A percentile compares a stretch with the other conserved stretches of the same genome.
Evolutionary conservation across 2,329 filamentous ascomycete genomes (phyloP).

Genomic region (Ascochyta lentis): DNA sequence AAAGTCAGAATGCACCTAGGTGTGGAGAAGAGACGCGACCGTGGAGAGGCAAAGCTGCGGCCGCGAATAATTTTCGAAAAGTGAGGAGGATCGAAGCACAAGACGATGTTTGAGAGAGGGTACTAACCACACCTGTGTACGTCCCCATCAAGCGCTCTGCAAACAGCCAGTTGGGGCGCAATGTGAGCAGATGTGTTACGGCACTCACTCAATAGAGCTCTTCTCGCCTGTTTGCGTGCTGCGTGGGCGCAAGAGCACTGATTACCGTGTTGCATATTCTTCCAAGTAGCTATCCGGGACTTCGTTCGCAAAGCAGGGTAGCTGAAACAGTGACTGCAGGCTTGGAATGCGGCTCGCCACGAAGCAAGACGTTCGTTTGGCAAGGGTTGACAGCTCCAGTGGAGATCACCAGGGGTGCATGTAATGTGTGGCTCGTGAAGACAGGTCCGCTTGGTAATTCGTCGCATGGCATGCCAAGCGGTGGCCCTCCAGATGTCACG

Average conservation of each 20-base stretch:
- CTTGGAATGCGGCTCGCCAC: constrained; percentile 18
- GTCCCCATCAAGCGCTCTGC: constrained; percentile 22
- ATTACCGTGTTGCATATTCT: constrained; percentile 38
- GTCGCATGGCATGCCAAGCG: constrained; percentile 29
- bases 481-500: constrained; percentile 30
- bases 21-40: neutral
- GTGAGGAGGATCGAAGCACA: constrained; percentile 22
- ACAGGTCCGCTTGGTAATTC: constrained; percentile 14
- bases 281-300: constrained; percentile 32
- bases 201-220: constrained; percentile 31
- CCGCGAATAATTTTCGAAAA: constrained; percentile 18
- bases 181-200: constrained; percentile 35
- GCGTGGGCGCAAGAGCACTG: constrained; percentile 39
- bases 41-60: constrained; percentile 3
- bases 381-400: constrained; percentile 5
- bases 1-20: constrained; percentile 19
- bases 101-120: constrained; percentile 17
- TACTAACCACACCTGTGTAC: constrained; percentile 27
- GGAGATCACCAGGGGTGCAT: constrained; percentile 12
- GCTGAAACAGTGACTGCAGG: constrained; percentile 32
- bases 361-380: constrained; percentile 9
- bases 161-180: constrained; percentile 27
- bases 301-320: constrained; percentile 22
- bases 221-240: constrained; percentile 39
- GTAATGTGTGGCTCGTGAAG: constrained; percentile 20